Conservation (phyloP, 371 early-diverging fungal species). For the Choanephora cucurbitarum region DNA sequence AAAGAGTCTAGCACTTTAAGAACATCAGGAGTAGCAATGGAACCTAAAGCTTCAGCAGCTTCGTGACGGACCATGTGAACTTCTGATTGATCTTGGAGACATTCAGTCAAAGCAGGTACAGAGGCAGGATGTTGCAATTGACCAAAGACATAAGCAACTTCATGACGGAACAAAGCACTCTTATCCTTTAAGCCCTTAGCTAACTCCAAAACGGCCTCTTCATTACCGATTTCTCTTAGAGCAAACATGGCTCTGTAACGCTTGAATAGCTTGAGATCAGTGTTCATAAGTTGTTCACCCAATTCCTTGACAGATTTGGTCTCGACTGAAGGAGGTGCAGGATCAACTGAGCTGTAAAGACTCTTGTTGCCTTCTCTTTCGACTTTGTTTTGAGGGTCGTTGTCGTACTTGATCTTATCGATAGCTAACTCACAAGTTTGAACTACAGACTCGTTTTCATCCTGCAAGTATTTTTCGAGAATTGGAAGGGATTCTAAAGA, state of each 20-base stretch:
- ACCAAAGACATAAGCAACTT: constrained; percentile 98
- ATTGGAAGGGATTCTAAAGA: constrained; percentile 63
- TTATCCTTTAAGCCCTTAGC: constrained; percentile 86
- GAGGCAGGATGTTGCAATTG: constrained; percentile 95
- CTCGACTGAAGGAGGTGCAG: constrained; percentile 81
- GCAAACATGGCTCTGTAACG: constrained; percentile 99
- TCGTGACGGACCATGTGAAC: constrained; percentile 99
- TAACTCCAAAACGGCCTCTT: constrained; percentile 86
- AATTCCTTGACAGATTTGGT: constrained; percentile 68
- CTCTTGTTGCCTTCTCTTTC: constrained; percentile 49
- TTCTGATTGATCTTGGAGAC: constrained; percentile 76
- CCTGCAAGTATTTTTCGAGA: constrained; percentile 74
- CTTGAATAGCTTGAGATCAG: constrained; percentile 79
- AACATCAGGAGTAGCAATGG: constrained; percentile 94
- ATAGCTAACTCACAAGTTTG: constrained; percentile 98
- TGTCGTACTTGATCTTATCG: constrained; percentile 81
- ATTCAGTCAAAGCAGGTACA: constrained; percentile 84
- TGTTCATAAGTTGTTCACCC: constrained; percentile 69
- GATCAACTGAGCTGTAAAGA: constrained; percentile 85
- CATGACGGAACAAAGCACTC: constrained; percentile 96
- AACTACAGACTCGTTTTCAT: constrained; percentile 69
- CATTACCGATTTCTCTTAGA: constrained; percentile 88
- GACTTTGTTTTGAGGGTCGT: constrained; percentile 48
- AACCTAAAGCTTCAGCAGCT: constrained; percentile 99
- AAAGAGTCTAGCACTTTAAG: constrained; percentile 75